phyloP scores from a whole-genome alignment of 2,329 filamentous ascomycete species.

The Monosporascus sp. region DNA sequence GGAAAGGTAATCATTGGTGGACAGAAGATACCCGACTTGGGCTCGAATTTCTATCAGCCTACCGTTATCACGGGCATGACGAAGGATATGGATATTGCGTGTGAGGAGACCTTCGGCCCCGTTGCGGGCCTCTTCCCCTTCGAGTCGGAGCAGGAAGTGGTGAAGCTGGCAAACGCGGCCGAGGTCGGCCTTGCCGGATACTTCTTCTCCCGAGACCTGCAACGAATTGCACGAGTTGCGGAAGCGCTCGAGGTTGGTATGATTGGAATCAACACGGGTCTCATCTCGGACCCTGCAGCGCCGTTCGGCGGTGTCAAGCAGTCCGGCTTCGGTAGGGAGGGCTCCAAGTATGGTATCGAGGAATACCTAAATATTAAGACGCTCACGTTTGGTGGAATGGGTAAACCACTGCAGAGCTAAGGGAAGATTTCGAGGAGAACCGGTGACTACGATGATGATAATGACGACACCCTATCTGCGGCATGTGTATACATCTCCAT shows the following conservation, averaged over 20 bases:
- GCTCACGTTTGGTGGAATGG: conserved; percentile 48
- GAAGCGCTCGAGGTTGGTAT: conserved; percentile 77
- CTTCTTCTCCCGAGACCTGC: conserved; percentile 70
- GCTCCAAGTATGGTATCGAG: conserved; percentile 68
- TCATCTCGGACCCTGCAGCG: conserved; percentile 52
- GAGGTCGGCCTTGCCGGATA: conserved; percentile 91
- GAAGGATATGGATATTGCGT: conserved; percentile 73
- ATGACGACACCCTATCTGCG: not conserved
- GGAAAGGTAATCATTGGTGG: conserved; percentile 72
- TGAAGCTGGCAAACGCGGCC: conserved; percentile 72
- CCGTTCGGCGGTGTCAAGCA: conserved; percentile 79
- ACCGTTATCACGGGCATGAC: conserved; percentile 88
- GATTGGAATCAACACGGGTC: conserved; percentile 77
- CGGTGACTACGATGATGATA: not conserved
- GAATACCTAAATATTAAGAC: conserved; percentile 74
- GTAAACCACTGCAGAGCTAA: conserved; percentile 45
- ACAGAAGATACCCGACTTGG: conserved; percentile 65
- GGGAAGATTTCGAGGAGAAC: not conserved
- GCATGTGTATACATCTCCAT: no score
- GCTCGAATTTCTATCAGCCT: conserved; percentile 81
- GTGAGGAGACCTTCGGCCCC: conserved; percentile 93
- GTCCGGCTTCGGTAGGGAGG: conserved; percentile 75
- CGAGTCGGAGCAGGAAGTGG: conserved; percentile 81
- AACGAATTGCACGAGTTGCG: conserved; percentile 55
- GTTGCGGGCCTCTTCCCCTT: conserved; percentile 89